Conservation (phyloP, 345 rosid species). For the Linum usitatissimum region DNA sequence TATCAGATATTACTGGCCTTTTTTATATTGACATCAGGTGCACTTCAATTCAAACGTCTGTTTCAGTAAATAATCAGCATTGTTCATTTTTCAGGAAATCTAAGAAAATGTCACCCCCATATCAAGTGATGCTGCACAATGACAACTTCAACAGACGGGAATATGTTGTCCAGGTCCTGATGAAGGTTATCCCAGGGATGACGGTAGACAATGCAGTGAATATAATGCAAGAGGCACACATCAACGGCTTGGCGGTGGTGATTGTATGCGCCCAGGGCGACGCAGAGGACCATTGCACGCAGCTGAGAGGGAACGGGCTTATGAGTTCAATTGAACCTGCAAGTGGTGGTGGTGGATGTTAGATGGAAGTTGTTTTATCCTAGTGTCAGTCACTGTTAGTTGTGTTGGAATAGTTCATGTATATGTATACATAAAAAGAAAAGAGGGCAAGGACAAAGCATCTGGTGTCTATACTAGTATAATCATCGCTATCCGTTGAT, state of each 20-base stretch:
- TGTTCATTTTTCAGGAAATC: slow-evolving; percentile 44
- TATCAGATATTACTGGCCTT: too few relatives aligned
- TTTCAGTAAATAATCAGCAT: neutral
- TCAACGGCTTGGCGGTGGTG: slow-evolving; percentile 78
- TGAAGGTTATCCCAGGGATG: slow-evolving; percentile 95
- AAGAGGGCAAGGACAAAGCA: neutral
- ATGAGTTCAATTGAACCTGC: slow-evolving; percentile 91
- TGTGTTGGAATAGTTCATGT: neutral
- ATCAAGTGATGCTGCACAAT: slow-evolving; percentile 72
- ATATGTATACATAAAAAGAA: too few relatives aligned
- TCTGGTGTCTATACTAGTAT: neutral
- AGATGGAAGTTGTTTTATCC: slow-evolving; percentile 4
- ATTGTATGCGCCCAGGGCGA: slow-evolving; percentile 87
- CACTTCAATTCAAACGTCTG: neutral
- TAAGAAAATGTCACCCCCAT: slow-evolving; percentile 79
- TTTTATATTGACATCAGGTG: neutral
- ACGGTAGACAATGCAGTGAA: slow-evolving; percentile 88
- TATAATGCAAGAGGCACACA: slow-evolving; percentile 96
- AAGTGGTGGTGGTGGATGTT: slow-evolving; percentile 87
- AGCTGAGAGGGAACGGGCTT: slow-evolving; percentile 86
- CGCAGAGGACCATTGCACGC: slow-evolving; percentile 95
- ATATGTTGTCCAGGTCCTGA: slow-evolving; percentile 87
- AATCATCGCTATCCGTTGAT: neutral
- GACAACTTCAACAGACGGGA: slow-evolving; percentile 87
- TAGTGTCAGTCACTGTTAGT: neutral